Evolutionary conservation across 2,329 filamentous ascomycete genomes (phyloP).

Genomic region (Aspergillus brasiliensis): DNA sequence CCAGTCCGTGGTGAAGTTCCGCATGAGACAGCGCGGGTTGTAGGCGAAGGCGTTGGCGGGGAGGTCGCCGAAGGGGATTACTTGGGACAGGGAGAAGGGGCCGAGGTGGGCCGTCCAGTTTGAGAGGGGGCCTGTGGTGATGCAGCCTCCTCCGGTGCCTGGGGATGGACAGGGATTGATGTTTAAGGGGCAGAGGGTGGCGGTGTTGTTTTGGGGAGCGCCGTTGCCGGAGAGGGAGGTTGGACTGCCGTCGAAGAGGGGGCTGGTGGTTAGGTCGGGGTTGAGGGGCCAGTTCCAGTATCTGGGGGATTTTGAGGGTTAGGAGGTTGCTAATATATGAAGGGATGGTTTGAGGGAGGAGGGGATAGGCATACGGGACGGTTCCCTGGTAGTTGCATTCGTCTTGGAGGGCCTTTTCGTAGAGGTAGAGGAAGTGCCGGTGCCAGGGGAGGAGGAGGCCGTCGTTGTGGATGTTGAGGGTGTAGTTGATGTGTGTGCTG

Average conservation of each 20-base stretch:
- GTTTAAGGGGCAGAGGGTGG: not conserved
- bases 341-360: not conserved
- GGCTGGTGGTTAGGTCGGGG: not conserved
- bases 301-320: not conserved
- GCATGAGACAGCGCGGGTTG: slow-evolving; percentile 18
- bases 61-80: not conserved
- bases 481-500: slow-evolving; percentile 33
- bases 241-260: slow-evolving; percentile 9
- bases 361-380: slow-evolving; percentile 10
- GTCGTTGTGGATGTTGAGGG: slow-evolving; percentile 24
- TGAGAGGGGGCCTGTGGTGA: slow-evolving; percentile 15
- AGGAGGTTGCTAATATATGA: not conserved
- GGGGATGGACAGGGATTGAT: not conserved
- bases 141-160: slow-evolving; percentile 19
- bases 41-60: slow-evolving; percentile 9
- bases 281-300: slow-evolving; percentile 22
- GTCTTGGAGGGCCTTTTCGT: slow-evolving; percentile 15
- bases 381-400: slow-evolving; percentile 21
- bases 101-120: slow-evolving; percentile 13
- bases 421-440: slow-evolving; percentile 19
- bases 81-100: slow-evolving; percentile 4
- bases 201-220: not conserved
- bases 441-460: slow-evolving; percentile 22
- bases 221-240: slow-evolving; percentile 17
- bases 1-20: slow-evolving; percentile 6